Percentiles rank a stretch among this genome's conserved stretches.
Evolutionary conservation across 345 rosid genomes (phyloP).

Genomic region (Ceriops decandra): DNA sequence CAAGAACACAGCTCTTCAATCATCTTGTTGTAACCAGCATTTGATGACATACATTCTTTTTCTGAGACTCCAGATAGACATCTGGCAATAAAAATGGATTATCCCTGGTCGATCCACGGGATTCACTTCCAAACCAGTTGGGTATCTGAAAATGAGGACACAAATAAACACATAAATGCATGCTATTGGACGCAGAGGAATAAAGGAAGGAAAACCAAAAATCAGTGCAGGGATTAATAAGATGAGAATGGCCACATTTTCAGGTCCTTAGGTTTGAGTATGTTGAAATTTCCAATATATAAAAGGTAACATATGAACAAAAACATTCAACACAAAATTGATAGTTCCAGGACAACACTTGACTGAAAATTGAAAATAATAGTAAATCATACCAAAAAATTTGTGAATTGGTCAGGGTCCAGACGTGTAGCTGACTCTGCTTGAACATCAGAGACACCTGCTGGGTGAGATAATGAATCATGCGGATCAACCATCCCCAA

Average conservation of each 20-base stretch:
- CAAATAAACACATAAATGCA: not conserved
- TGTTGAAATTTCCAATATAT: too few relatives aligned
- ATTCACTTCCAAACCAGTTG: conserved; percentile 77
- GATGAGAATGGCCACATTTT: too few relatives aligned
- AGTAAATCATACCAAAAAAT: conserved; percentile 64
- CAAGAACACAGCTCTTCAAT: conserved; percentile 2
- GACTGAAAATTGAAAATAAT: not conserved
- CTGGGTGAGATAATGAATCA: conserved; percentile 94
- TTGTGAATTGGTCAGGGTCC: conserved; percentile 90
- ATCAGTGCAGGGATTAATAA: not conserved
- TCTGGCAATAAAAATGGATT: conserved; percentile 89
- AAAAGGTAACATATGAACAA: not conserved
- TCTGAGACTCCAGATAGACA: conserved; percentile 61
- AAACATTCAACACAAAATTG: not conserved
- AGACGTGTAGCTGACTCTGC: conserved; percentile 75
- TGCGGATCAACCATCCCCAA: conserved; percentile 93
- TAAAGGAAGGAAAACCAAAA: not conserved
- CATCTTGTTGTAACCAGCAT: conserved; percentile 12
- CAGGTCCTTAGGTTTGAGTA: too few relatives aligned
- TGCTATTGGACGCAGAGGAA: not conserved
- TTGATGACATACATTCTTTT: conserved; percentile 60
- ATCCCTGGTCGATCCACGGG: conserved; percentile 63
- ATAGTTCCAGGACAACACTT: not conserved
- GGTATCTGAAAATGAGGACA: conserved; percentile 63
- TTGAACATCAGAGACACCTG: conserved; percentile 91